Base-by-base conservation (phyloP, 1,284 basidiomycete species). In the Leccinum subrobustum region DNA sequence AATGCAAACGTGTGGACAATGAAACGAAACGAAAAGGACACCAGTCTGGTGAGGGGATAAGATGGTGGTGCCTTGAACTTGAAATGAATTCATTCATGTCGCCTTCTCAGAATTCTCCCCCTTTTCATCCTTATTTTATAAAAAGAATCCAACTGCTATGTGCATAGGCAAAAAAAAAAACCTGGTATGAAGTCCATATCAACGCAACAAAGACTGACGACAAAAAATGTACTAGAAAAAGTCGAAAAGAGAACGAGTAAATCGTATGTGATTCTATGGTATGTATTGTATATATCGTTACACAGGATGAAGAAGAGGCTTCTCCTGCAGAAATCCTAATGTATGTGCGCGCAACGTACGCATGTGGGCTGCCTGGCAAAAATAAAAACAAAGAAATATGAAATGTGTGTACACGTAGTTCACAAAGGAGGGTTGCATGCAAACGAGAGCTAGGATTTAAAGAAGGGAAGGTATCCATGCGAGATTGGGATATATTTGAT, bases 391-490 rank as follows among this genome's bases (percentile, higher is more conserved):
- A 16, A 0, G 12, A 33, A 37, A 48, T 5, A 47, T 31, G 25
- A 25, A 52, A 31, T 47, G 27, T 31, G 39, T 6, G 50, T 7
- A 47, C 18, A 16, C 14, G 29, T 48, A 18, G 54, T 20, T 25
- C 27, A 6, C 44, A 11, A 61, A 27, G 50, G 23, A 25, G 2
- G 48, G 23, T 44, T 20, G 18, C 37, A n/a, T 64, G 20, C 35
- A 53, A 57, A 51, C 20, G 58, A 65, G 53, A 52, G 23, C 50
- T 27, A 51, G 52, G 48, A 20, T 6, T 39, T 59, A 16, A 60
- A 18, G 20, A 29, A 18, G 64, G 11, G n/a, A 11, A n/a, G 56
- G 48, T 66, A 60, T 58, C 58, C 53, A 18, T 55, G 53, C 39
- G 50, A 12, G 31, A 29, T 52, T 20, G 42, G 14, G 54, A 59